A percentile compares a stretch with the other conserved stretches of the same genome.
phyloP scores from a whole-genome alignment of 176 grass and related monocot species.

The Juncus effusus region DNA sequence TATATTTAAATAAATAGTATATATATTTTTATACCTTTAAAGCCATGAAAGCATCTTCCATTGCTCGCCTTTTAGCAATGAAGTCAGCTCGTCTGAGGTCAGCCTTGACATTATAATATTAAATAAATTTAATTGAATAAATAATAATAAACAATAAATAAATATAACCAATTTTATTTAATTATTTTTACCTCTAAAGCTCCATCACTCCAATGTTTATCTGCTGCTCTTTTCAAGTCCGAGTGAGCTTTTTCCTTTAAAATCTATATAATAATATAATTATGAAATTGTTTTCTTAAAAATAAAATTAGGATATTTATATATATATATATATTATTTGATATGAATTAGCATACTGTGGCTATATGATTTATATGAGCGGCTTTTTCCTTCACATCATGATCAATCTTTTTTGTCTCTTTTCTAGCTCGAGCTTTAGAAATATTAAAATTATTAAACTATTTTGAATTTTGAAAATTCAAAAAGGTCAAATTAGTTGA shows the following conservation, averaged over 20 bases:
- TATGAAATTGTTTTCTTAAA: slow-evolving; percentile 7
- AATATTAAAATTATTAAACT: slow-evolving; percentile 24
- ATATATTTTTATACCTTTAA: slow-evolving; percentile 62
- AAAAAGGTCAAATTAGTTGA: background rate
- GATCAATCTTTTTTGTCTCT: slow-evolving; percentile 79
- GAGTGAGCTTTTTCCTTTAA: slow-evolving; percentile 76
- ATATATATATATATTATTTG: slow-evolving; percentile 18
- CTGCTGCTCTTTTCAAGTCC: slow-evolving; percentile 88
- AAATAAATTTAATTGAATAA: slow-evolving; percentile 11
- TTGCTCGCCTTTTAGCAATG: slow-evolving; percentile 71
- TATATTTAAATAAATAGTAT: slow-evolving; percentile 12
- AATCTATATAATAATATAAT: slow-evolving; percentile 42
- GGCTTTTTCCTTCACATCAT: slow-evolving; percentile 76
- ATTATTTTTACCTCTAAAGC: slow-evolving; percentile 63
- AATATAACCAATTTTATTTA: background rate
- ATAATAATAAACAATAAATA: background rate
- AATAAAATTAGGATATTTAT: slow-evolving; percentile 20
- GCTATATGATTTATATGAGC: slow-evolving; percentile 67
- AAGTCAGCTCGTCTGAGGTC: slow-evolving; percentile 83
- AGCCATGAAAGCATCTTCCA: slow-evolving; percentile 97
- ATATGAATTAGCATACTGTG: slow-evolving; percentile 47
- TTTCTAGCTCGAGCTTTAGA: slow-evolving; percentile 77
- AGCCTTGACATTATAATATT: slow-evolving; percentile 45
- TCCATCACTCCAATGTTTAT: slow-evolving; percentile 93
- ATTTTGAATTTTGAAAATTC: slow-evolving; percentile 18